Evolutionary conservation across 371 early-diverging fungal genomes (phyloP), one percentile per base, ranked within the genome.

Genomic region (Mortierella sp.): DNA sequence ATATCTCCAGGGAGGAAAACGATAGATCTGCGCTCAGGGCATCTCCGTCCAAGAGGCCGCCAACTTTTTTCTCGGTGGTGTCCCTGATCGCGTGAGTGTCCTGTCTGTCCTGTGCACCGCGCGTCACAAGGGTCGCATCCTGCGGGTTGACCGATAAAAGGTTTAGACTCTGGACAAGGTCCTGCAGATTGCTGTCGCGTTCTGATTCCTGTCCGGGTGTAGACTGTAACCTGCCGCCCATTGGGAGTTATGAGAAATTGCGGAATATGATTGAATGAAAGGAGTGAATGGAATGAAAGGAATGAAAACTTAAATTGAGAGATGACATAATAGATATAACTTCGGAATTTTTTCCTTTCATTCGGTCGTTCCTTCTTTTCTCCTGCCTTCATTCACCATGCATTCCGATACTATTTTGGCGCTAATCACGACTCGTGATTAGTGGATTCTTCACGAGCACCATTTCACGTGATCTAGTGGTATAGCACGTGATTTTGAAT

Each of bases 1-100:
- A 60, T n/a, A 71, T 54, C 11, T 63, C 44, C 21, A 70, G 60
- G 26, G 64, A 58, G 23, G 58, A 34, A 28, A 71, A 64, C 4
- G 72, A 59, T 12, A 56, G 44, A 6, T 71, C 64, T 0, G 55
- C 48, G 37, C 63, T 63, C 6, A 56, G 50, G 23, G n/a, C n/a
- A n/a, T 56, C 50, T 21, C 7, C 7, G 41, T 51, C 51, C 12
- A 42, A 27, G 37, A 24, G 19, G 31, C 37, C 9, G 31, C 3
- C 9, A 42, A n/a, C 53, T 24, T 57, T 31, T 7, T 32, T 30
- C 9, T 26, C 32, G 30, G 7, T 21, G 51, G 47, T 30, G 23
- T 46, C 53, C 11, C 19, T n/a, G 32, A 5, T 23, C 23, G 32
- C 49, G 23, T n/a, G 24, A 6, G 34, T 37, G 8, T 23, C n/a